Conservation (phyloP, 2,329 filamentous ascomycete species). For the Phialophora macrospora region DNA sequence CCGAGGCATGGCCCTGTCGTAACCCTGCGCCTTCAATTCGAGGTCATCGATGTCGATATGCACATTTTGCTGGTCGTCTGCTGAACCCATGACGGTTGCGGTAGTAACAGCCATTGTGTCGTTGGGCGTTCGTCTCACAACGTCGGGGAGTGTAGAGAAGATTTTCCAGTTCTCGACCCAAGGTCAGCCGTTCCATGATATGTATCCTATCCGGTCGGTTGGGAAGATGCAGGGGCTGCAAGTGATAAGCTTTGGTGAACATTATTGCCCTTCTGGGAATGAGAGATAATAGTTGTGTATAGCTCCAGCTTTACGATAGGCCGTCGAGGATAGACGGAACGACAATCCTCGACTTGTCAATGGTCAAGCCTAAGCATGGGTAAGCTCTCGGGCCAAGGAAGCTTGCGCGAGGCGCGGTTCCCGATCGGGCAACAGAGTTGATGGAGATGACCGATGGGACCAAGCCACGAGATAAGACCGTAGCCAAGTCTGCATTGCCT, state of each 20-base stretch:
- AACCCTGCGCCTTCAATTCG: slow-evolving; percentile 25
- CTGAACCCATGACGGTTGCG: neutral
- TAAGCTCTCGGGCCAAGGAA: neutral
- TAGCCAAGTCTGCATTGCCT: slow-evolving; percentile 11
- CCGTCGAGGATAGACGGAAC: slow-evolving; percentile 3
- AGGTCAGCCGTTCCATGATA: slow-evolving; percentile 2
- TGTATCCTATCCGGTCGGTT: slow-evolving; percentile 9
- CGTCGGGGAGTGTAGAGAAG: neutral
- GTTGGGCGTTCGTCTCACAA: neutral
- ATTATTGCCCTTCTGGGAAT: slow-evolving; percentile 23
- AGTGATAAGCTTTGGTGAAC: slow-evolving; percentile 6
- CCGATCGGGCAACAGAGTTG: slow-evolving; percentile 14
- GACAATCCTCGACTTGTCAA: neutral
- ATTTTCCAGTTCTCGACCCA: neutral
- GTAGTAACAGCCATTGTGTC: neutral
- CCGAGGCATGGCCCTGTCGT: slow-evolving; percentile 26
- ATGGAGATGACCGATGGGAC: slow-evolving; percentile 17
- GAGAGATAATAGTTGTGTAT: slow-evolving; percentile 16
- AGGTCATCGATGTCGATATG: slow-evolving; percentile 28
- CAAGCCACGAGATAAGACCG: slow-evolving; percentile 19
- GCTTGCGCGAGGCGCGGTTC: neutral
- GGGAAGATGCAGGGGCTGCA: neutral
- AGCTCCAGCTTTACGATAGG: slow-evolving; percentile 15
- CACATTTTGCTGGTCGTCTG: neutral
- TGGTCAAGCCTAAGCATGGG: neutral